Conservation (phyloP, 805 yeast species). For the Naumovozyma dairenensis region DNA sequence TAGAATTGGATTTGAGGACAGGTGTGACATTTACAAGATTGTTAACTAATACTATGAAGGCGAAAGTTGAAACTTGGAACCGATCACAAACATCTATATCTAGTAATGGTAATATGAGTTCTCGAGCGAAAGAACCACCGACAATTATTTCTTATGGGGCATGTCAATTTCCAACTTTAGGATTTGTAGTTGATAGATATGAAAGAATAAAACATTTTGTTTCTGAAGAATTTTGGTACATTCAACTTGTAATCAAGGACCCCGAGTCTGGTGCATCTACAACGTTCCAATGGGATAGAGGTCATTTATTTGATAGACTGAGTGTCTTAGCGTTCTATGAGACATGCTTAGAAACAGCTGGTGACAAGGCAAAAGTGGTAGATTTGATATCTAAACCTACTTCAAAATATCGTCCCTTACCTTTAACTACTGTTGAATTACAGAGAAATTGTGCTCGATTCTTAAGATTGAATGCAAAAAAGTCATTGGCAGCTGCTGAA, state of each 20-base stretch:
- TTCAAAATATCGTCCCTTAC: slow-evolving; percentile 71
- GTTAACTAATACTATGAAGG: slow-evolving; percentile 41
- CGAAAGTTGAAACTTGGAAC: slow-evolving; percentile 12
- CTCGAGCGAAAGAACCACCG: slow-evolving; percentile 14
- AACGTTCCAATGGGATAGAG: slow-evolving; percentile 61
- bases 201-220: slow-evolving; percentile 61
- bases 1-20: slow-evolving; percentile 78
- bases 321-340: slow-evolving; percentile 58
- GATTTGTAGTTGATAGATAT: slow-evolving; percentile 90
- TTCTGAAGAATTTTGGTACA: slow-evolving; percentile 74
- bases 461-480: slow-evolving; percentile 72
- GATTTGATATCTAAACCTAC: slow-evolving; percentile 53
- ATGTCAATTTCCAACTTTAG: slow-evolving; percentile 95
- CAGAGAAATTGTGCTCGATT: slow-evolving; percentile 76
- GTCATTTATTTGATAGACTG: slow-evolving; percentile 62
- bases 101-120: slow-evolving; percentile 2
- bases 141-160: slow-evolving; percentile 63
- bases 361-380: slow-evolving; percentile 41
- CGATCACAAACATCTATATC: not conserved
- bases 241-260: slow-evolving; percentile 44
- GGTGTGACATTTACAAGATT: slow-evolving; percentile 86
- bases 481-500: slow-evolving; percentile 72
- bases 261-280: slow-evolving; percentile 28
- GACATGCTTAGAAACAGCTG: slow-evolving; percentile 41
- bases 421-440: slow-evolving; percentile 86